A percentile compares a stretch with the other conserved stretches of the same genome.
phyloP scores from a whole-genome alignment of 2,329 filamentous ascomycete genomes.

The Aspergillus ruber region DNA sequence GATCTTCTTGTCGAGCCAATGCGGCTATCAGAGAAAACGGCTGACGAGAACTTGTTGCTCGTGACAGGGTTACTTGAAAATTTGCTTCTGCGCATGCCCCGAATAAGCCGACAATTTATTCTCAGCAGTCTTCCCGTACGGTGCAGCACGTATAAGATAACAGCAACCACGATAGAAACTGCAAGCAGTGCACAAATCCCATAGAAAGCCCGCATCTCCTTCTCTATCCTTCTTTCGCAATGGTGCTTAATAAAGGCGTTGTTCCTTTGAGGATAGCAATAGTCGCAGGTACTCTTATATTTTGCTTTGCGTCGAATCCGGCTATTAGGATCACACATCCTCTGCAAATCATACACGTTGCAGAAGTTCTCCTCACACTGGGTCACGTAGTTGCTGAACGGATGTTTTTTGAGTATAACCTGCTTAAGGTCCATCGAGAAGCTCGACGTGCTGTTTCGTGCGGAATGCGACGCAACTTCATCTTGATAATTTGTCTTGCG shows the following conservation, averaged over 20 bases:
- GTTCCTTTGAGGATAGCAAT: constrained; percentile 11
- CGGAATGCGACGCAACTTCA: not conserved
- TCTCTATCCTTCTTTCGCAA: constrained; percentile 8
- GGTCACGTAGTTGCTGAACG: constrained; percentile 1
- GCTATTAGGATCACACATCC: constrained; percentile 2
- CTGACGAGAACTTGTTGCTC: not conserved
- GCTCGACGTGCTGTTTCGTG: not conserved
- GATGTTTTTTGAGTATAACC: not conserved
- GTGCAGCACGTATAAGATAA: constrained; percentile 7
- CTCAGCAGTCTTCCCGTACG: not conserved
- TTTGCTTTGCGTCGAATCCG: constrained; percentile 1
- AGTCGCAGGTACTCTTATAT: constrained; percentile 7
- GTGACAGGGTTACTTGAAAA: not conserved
- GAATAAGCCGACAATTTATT: constrained; percentile 1
- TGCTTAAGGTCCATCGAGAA: not conserved
- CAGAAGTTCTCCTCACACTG: constrained; percentile 10
- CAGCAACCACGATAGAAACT: constrained; percentile 3
- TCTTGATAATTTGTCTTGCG: not conserved
- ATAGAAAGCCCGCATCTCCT: constrained; percentile 10
- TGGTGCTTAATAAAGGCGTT: constrained; percentile 5
- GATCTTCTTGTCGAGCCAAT: not conserved
- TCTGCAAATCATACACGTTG: constrained; percentile 3
- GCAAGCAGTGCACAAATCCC: constrained; percentile 8
- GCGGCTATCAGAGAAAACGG: not conserved
- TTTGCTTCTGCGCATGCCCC: constrained; percentile 1